phyloP scores from a whole-genome alignment of 2,329 filamentous ascomycete genomes.

The Truncatella angustata region DNA sequence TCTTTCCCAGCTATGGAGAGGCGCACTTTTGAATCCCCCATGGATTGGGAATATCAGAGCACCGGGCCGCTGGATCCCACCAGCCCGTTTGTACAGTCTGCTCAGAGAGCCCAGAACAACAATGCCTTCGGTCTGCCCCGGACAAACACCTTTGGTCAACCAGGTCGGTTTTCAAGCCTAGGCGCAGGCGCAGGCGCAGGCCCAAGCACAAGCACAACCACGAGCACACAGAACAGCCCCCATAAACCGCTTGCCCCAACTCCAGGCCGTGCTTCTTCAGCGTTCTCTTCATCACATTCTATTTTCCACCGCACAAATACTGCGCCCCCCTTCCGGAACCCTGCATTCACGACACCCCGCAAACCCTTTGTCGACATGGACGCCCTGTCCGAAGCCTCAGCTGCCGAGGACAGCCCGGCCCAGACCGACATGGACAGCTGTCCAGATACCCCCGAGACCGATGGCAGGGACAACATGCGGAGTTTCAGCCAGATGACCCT shows the following conservation, averaged over 20 bases:
- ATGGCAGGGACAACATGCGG: slow-evolving; percentile 21
- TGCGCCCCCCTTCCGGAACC: slow-evolving; percentile 58
- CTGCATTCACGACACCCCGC: slow-evolving; percentile 63
- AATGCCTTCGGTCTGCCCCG: slow-evolving; percentile 25
- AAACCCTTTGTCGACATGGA: slow-evolving; percentile 55
- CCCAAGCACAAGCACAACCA: too few relatives aligned
- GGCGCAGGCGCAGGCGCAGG: too few relatives aligned
- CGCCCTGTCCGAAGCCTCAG: slow-evolving; percentile 53
- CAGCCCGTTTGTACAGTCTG: slow-evolving; percentile 59
- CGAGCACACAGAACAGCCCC: slow-evolving; percentile 31
- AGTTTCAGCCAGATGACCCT: slow-evolving; percentile 43
- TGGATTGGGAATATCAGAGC: slow-evolving; percentile 67
- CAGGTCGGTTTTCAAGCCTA: slow-evolving; percentile 24
- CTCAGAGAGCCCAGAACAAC: slow-evolving; percentile 37
- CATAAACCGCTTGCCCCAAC: slow-evolving; percentile 34
- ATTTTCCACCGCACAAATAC: slow-evolving; percentile 38
- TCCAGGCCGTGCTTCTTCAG: slow-evolving; percentile 29
- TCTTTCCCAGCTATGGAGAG: slow-evolving; percentile 41
- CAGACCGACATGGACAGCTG: slow-evolving; percentile 56
- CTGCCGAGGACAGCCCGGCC: slow-evolving; percentile 59
- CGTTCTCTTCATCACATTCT: slow-evolving; percentile 43
- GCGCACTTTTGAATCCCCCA: slow-evolving; percentile 58
- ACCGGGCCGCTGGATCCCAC: slow-evolving; percentile 57
- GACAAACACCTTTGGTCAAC: slow-evolving; percentile 31
- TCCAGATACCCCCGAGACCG: slow-evolving; percentile 50